Evolutionary conservation across 176 grass and related monocot genomes (phyloP), one percentile per base, ranked within the genome.

Genomic region (Oryza meridionalis): DNA sequence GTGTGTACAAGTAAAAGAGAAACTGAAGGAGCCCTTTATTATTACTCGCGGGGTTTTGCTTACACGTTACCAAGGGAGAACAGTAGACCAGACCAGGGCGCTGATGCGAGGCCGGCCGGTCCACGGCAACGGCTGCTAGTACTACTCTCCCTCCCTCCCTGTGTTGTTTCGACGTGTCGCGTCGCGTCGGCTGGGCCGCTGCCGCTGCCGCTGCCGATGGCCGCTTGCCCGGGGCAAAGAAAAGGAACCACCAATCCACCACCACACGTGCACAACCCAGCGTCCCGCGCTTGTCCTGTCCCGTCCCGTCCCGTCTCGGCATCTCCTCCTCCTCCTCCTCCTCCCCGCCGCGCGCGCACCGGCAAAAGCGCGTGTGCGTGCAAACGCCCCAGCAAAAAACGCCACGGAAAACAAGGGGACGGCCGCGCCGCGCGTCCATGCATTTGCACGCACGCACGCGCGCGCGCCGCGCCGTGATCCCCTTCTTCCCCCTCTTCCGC

Each of bases 61-160:
- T 63, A 47, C 78, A 75, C 70, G 85, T 79, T 32, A 55, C 50
- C 50, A 55, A 7, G 16, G 50, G 50, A 19, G 50, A 55, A 55
- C 50, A 17, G n/a, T 21, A 2, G 19, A n/a, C 19, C 7, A 70
- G 68, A 13, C 7, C 38, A 40, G 38, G 37, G 49, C 49, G 49
- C 4, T n/a, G 17, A 5, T 11, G 29, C 7, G 69, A 59, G 65
- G 16, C 33, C 29, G 65, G 16, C 33, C 29, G 73, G 73, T 37
- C 67, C 76, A 72, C 76, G 76, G 84, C 42, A 73, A 38, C 55
- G 55, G 76, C 76, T 64, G 55, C 2, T 16, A 50, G 47, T 16
- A 50, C 47, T 1, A 4, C 13, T 50, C 3, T 50, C 3, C 4
- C 29, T 31, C 29, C 29, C 29, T 31, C 29, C 15, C 5, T 37